phyloP scores from a whole-genome alignment of 2,329 filamentous ascomycete genomes.

The Aciculosporium take region DNA sequence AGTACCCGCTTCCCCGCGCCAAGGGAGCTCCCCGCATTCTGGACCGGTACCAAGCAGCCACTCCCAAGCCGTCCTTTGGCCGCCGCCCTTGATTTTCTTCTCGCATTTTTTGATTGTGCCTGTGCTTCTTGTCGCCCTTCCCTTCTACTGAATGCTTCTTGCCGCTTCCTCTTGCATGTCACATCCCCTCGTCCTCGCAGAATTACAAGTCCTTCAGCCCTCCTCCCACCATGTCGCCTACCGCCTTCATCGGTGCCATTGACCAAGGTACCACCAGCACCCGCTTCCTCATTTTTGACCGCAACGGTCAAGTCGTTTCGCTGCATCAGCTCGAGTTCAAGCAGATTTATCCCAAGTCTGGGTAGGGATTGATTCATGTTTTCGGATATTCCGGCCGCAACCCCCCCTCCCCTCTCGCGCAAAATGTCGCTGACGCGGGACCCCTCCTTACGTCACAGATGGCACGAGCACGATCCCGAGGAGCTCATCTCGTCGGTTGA shows the following conservation, averaged over 20 bases:
- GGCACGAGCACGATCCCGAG: slow-evolving; percentile 72
- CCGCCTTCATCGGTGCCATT: slow-evolving; percentile 56
- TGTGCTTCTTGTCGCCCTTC: background rate
- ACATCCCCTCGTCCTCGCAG: no score
- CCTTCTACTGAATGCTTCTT: slow-evolving; percentile 11
- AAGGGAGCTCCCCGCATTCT: background rate
- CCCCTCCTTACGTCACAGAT: slow-evolving; percentile 41
- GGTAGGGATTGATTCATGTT: slow-evolving; percentile 33
- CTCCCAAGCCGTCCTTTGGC: no score
- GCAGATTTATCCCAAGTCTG: slow-evolving; percentile 60
- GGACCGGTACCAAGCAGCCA: no score
- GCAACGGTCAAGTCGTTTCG: slow-evolving; percentile 52
- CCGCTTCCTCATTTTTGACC: slow-evolving; percentile 65
- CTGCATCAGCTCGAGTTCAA: slow-evolving; percentile 63
- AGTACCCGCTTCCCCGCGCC: slow-evolving; percentile 4
- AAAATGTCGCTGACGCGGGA: slow-evolving; percentile 5
- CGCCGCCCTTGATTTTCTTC: background rate
- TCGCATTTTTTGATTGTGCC: no score
- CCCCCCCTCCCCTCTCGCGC: background rate
- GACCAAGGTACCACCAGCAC: slow-evolving; percentile 71
- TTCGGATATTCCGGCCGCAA: no score
- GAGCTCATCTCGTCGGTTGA: slow-evolving; percentile 61
- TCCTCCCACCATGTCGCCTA: slow-evolving; percentile 18
- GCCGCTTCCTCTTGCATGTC: no score
- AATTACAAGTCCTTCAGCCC: no score